Percentiles rank a stretch among this genome's conserved stretches.
phyloP scores from a whole-genome alignment of 768 basidiomycete species.

The Cubamyces lactineus region DNA sequence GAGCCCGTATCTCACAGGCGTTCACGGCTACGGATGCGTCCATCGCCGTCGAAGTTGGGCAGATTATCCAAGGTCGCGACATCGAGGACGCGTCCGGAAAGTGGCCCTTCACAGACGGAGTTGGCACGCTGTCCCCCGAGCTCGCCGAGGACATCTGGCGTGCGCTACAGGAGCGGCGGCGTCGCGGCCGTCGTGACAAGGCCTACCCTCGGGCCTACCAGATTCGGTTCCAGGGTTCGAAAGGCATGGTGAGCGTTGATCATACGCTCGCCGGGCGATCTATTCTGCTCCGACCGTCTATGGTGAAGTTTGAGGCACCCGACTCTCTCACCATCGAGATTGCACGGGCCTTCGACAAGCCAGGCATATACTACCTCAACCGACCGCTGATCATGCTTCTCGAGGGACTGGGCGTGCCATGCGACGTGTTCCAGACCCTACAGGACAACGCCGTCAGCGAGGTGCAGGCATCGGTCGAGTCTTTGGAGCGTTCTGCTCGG shows the following conservation, averaged over 20 bases:
- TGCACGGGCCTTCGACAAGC: slow-evolving; percentile 63
- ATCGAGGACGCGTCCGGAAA: slow-evolving; percentile 39
- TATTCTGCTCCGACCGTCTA: slow-evolving; percentile 58
- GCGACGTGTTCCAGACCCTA: slow-evolving; percentile 52
- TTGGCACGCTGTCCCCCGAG: slow-evolving; percentile 62
- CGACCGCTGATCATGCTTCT: slow-evolving; percentile 70
- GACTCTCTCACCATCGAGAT: slow-evolving; percentile 58
- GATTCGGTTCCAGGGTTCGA: slow-evolving; percentile 64
- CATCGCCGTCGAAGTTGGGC: slow-evolving; percentile 43
- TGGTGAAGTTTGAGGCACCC: slow-evolving; percentile 68
- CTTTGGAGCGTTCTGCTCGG: slow-evolving; percentile 47
- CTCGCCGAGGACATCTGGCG: slow-evolving; percentile 53
- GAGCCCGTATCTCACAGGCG: slow-evolving; percentile 70
- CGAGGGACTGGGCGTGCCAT: slow-evolving; percentile 59
- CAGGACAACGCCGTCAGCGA: slow-evolving; percentile 56
- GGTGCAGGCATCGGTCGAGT: slow-evolving; percentile 46
- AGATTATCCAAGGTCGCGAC: slow-evolving; percentile 49
- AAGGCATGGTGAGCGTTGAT: slow-evolving; percentile 68
- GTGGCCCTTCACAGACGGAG: slow-evolving; percentile 70
- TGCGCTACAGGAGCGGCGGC: slow-evolving; percentile 43
- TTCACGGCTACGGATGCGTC: slow-evolving; percentile 76
- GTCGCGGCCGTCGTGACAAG: slow-evolving; percentile 40
- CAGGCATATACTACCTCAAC: slow-evolving; percentile 59
- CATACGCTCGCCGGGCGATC: slow-evolving; percentile 50
- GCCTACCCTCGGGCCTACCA: slow-evolving; percentile 56